phyloP scores from a whole-genome alignment of 225 moss, liverwort and hornwort species.

The Sphagnum contortum region DNA sequence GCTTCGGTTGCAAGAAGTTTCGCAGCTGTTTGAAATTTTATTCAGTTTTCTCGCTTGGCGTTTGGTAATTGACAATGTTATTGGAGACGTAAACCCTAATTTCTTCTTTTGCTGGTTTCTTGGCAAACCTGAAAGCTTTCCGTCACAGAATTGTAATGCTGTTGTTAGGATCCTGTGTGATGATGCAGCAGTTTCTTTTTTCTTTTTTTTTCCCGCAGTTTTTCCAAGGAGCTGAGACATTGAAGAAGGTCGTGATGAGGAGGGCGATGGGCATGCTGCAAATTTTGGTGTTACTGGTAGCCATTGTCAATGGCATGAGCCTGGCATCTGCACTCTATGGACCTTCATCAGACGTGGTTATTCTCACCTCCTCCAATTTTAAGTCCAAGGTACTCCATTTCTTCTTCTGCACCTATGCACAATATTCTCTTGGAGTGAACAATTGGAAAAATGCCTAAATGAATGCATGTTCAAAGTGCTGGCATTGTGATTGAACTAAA shows the following conservation, averaged over 20 bases:
- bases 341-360: constrained; percentile 69
- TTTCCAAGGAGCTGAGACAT: too few species aligned
- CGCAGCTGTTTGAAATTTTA: too few species aligned
- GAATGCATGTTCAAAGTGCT: neutral
- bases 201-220: too few species aligned
- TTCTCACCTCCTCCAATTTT: constrained; percentile 79
- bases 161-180: too few species aligned
- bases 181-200: too few species aligned
- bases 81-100: too few species aligned
- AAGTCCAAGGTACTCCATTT: constrained; percentile 58
- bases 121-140: too few species aligned
- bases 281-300: constrained; percentile 19
- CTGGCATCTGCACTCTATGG: constrained; percentile 52
- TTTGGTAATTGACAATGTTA: too few species aligned
- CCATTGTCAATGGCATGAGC: constrained; percentile 28
- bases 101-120: too few species aligned
- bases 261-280: constrained; percentile 21
- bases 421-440: neutral
- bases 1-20: too few species aligned
- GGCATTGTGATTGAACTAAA: neutral
- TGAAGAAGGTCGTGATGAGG: neutral
- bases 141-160: too few species aligned
- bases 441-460: neutral
- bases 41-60: too few species aligned
- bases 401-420: neutral